These are phyloP conservation scores for Gracilariopsis chorda DNA, from an alignment of 23 red algal species.

Conservation along the genomic window DNA sequence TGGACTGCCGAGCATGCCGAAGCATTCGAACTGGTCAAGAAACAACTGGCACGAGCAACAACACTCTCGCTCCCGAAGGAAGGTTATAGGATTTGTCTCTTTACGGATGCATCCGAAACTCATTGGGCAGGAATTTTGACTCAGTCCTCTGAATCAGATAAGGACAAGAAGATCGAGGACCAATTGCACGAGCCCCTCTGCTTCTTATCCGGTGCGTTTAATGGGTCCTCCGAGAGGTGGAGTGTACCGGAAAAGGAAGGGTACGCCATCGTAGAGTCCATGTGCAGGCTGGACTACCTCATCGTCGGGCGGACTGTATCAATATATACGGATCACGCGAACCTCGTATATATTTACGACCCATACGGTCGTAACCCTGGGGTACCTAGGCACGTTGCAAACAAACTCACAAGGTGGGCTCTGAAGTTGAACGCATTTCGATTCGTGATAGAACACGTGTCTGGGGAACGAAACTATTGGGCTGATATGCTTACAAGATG, in stretches of 20 bases:
- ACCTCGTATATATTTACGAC: neutral
- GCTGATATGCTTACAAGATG: neutral
- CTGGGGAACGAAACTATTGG: neutral
- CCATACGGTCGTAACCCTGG: neutral
- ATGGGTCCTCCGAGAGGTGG: neutral
- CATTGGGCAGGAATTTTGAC: conserved; percentile 5
- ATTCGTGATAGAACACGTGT: neutral
- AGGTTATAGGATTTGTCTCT: neutral
- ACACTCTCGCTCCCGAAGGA: conserved; percentile 1
- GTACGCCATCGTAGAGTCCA: neutral
- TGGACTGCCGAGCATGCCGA: neutral
- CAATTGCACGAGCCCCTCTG: conserved; percentile 11
- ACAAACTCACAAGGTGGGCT: neutral
- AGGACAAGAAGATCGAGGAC: neutral
- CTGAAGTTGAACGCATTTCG: neutral
- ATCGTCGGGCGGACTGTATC: neutral
- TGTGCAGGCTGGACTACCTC: neutral
- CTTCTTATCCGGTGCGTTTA: conserved; percentile 13
- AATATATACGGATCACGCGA: neutral
- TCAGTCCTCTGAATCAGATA: neutral
- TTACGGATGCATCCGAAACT: neutral
- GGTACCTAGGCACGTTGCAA: neutral
- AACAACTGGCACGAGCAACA: neutral
- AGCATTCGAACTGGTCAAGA: neutral
- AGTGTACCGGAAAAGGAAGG: neutral